A percentile compares a stretch with the other conserved stretches of the same genome.
These are phyloP conservation scores for Talaromyces sp. DNA, from an alignment of 2,329 filamentous ascomycete species.

Conservation along the genomic window DNA sequence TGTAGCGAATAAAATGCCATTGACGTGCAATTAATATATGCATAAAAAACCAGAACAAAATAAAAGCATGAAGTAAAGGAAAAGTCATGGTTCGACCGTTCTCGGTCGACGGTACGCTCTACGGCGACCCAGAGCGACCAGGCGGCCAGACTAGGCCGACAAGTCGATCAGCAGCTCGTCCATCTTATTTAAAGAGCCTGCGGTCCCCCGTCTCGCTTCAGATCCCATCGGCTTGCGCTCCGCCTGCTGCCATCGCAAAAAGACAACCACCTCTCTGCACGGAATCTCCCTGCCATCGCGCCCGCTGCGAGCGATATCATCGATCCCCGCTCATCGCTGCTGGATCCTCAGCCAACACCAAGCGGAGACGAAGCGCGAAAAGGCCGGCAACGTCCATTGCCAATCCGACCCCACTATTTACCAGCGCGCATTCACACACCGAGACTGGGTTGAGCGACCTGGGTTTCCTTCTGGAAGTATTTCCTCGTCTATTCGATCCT, in stretches of 20 bases:
- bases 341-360: neutral
- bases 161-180: conserved; percentile 1
- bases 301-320: neutral
- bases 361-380: neutral
- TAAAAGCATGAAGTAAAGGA: neutral
- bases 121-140: conserved; percentile 9
- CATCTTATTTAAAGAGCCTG: neutral
- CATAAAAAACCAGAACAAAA: neutral
- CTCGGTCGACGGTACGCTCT: neutral
- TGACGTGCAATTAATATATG: too few species aligned
- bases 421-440: neutral
- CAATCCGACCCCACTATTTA: neutral
- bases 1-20: too few species aligned
- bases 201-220: neutral
- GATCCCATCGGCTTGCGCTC: neutral
- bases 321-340: neutral
- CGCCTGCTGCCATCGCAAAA: neutral
- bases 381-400: neutral
- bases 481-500: neutral
- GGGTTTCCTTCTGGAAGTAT: neutral
- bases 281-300: neutral
- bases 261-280: neutral
- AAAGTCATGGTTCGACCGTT: neutral
- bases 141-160: neutral
- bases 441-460: neutral